Percentiles rank a stretch among this genome's conserved stretches.
phyloP scores from a whole-genome alignment of 176 grass and related monocot species.

The Coix lacrymajobi region DNA sequence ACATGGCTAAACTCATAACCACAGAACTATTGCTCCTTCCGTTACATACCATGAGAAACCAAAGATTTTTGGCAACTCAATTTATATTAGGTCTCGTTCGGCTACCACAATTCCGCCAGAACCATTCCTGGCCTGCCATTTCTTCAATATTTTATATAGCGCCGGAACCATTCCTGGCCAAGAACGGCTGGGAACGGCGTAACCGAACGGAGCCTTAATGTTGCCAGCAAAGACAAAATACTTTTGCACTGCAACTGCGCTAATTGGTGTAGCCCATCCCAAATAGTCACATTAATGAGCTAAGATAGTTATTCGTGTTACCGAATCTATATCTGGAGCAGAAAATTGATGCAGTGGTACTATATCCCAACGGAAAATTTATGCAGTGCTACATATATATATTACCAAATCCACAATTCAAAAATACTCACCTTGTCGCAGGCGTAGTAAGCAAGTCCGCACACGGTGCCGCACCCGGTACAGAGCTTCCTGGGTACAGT shows the following conservation, averaged over 20 bases:
- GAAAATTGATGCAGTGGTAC: neutral
- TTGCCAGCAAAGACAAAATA: neutral
- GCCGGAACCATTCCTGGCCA: too few species aligned
- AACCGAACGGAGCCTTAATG: too few species aligned
- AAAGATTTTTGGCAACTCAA: neutral
- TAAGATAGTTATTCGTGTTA: neutral
- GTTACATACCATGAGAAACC: neutral
- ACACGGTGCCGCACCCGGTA: constrained; percentile 53
- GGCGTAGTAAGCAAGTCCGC: constrained; percentile 73
- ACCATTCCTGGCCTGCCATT: too few species aligned
- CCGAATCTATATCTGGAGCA: neutral
- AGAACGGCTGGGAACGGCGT: too few species aligned
- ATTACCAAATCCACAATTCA: neutral
- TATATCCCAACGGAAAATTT: neutral
- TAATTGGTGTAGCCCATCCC: neutral
- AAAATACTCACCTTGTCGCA: constrained; percentile 69
- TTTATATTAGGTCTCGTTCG: too few species aligned
- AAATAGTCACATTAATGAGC: neutral
- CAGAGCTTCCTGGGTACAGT: constrained; percentile 55
- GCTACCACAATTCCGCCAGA: too few species aligned
- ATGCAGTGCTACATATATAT: neutral
- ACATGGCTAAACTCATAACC: neutral
- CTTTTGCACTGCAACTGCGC: neutral
- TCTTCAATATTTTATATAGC: too few species aligned
- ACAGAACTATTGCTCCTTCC: neutral